Evolutionary conservation across 2,329 filamentous ascomycete species (phyloP), one percentile per base, ranked within the genome.

Genomic region (Lecanosticta acicola): DNA sequence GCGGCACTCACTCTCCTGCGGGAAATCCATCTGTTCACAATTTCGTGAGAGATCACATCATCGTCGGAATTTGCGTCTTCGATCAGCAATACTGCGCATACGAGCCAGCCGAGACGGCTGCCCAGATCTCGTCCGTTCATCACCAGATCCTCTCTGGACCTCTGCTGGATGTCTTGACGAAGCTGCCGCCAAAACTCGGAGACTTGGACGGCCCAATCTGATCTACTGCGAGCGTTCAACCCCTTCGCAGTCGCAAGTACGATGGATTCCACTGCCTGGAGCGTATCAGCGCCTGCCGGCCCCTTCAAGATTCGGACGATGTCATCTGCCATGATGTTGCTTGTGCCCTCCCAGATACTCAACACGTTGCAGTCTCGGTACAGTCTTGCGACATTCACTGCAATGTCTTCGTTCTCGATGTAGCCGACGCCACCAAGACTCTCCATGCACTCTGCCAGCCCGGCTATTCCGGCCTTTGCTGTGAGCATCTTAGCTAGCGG

Each of bases 291-390:
- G n/a, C 42, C 48, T 1, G 32, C 17, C 4, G 14, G n/a, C 4
- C 52, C 54, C 29, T 49, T 55, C 10, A 57, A 39, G 3, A 74
- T 68, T 0, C 73, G 63, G 20, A 75, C 64, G 3, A 74, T 63
- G 51, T 78, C 74, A 32, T 71, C 71, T 3, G 79, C 78, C 45
- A 88, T 70, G 4, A 88, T 81, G 56, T 86, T 83, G 0, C 83
- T 85, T 0, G 84, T 87, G 1, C 84, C 82, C 63, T 85, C 83
- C 81, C 82, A 85, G 39, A 87, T 86, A 11, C 77, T 74, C 41
- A 79, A 67, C 2, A 86, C 83, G 5, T 71, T 67, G 1, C 75
- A 78, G 55, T 87, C 84, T 5, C 85, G 75, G 56, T 80, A 80
- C 1, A 87, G 68, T 4, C 81, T 74, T 0, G 83, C 75, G 3